Evolutionary conservation across 441 rosid species (phyloP), one percentile per base, ranked within the genome.

Genomic region (Isatis lusitanica): DNA sequence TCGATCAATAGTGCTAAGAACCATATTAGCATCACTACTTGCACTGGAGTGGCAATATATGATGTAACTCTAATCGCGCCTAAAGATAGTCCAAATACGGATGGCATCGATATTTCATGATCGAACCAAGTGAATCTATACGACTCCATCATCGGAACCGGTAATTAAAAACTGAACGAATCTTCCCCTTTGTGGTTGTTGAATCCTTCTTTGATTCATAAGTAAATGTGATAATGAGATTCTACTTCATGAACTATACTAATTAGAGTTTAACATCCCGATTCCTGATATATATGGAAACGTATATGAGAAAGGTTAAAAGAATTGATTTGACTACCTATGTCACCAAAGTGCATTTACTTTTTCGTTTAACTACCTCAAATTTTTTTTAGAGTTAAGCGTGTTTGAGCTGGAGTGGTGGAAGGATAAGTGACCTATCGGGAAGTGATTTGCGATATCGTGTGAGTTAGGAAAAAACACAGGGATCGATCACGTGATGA

Each of bases 41-140:
- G 62, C 61, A 62, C 4, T 6, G 28, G 62, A 21, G 82, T 76
- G 1, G 33, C 64, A 2, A 12, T 86, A 56, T 74, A 76, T 9
- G 44, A 74, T 8, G 11, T 84, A 9, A 59, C 16, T 0, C 59
- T 87, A 7, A 35, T 18, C 9, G 83, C 88, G 7, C 88, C 90
- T 0, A 70, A 30, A 7, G 42, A 76, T n/a, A 85, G 87, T 58
- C 84, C 84, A 2, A 87, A 87, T 63, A 85, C 88, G 2, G 87
- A 83, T 68, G 91, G 87, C 7, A 78, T 85, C 50, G 78, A 77
- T 52, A 63, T 85, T 9, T 3, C 78, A 1, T 0, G 0, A 8
- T 74, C 85, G 1, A 70, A 28, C 35, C 17, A 79, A 9, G 35
- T 87, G 13, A 9, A 61, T 6, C 64, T 83, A 4, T 30, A 1